Evolutionary conservation across 2,329 filamentous ascomycete species (phyloP).

Genomic region (Didymella sp.): DNA sequence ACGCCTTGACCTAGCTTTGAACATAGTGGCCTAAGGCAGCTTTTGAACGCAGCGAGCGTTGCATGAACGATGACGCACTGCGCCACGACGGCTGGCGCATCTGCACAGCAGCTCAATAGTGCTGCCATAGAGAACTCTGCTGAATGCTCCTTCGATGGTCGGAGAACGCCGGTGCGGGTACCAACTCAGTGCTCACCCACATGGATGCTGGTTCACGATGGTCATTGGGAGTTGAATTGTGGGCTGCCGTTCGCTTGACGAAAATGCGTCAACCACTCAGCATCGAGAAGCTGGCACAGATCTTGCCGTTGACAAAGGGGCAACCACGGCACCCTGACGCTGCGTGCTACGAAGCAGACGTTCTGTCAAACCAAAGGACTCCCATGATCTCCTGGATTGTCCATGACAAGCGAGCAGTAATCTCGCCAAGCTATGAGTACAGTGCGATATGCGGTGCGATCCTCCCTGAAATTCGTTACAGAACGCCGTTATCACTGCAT

Average conservation of each 20-base stretch:
- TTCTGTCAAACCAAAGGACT: not conserved
- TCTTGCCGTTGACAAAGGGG: constrained; percentile 4
- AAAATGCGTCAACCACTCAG: constrained; percentile 13
- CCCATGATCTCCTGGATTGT: not conserved
- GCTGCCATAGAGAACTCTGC: constrained; percentile 5
- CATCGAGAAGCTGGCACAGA: constrained; percentile 7
- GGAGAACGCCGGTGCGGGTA: constrained; percentile 17
- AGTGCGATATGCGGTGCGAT: not conserved
- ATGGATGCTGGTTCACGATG: constrained; percentile 9
- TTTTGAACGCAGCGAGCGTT: constrained; percentile 23
- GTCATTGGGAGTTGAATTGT: constrained; percentile 17
- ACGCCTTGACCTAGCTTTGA: constrained; percentile 27
- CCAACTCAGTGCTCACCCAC: constrained; percentile 1
- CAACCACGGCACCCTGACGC: not conserved
- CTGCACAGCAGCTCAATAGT: constrained; percentile 4
- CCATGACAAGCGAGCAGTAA: not conserved
- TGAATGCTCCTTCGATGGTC: constrained; percentile 9
- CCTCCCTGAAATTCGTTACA: not conserved
- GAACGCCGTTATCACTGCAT: constrained; percentile 8
- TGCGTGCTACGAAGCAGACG: not conserved
- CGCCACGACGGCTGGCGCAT: constrained; percentile 16
- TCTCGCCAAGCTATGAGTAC: not conserved
- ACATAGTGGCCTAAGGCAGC: not conserved
- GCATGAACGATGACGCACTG: constrained; percentile 23
- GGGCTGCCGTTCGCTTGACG: constrained; percentile 14